Conservation (phyloP, 2,329 filamentous ascomycete species). For the Beauveria australis region DNA sequence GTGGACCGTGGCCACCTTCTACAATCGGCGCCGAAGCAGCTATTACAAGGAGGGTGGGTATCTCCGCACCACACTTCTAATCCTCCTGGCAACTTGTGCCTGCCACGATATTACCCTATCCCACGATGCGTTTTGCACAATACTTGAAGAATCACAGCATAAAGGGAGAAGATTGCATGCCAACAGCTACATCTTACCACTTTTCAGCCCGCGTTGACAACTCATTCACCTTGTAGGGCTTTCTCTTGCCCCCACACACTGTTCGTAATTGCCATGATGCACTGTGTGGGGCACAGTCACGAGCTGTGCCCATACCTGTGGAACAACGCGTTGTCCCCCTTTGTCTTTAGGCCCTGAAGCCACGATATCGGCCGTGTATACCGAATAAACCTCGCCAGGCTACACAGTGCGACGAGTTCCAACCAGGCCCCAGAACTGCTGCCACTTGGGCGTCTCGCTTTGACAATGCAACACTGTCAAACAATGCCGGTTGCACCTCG, state of each 20-base stretch:
- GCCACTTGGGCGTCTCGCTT: background rate
- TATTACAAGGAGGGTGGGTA: no score
- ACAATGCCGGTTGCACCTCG: background rate
- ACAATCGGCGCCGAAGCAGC: no score
- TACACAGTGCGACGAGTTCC: background rate
- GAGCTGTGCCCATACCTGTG: background rate
- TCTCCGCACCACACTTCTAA: no score
- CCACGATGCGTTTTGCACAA: no score
- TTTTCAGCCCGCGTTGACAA: background rate
- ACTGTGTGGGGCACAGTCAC: slow-evolving; percentile 1
- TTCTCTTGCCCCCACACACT: background rate
- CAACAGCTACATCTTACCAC: background rate
- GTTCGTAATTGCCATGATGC: background rate
- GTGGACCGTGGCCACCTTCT: no score
- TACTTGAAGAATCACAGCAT: no score
- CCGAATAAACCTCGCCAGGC: background rate
- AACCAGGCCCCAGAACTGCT: background rate
- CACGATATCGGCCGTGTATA: background rate
- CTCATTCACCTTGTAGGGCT: background rate
- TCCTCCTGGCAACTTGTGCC: no score
- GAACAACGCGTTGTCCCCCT: background rate
- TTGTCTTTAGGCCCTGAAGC: background rate
- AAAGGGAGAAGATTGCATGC: no score
- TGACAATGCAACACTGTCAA: background rate
- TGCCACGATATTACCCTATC: no score